Evolutionary conservation across 192 early-diverging fungal species (phyloP).

Genomic region (Gamsiella multidivaricata): DNA sequence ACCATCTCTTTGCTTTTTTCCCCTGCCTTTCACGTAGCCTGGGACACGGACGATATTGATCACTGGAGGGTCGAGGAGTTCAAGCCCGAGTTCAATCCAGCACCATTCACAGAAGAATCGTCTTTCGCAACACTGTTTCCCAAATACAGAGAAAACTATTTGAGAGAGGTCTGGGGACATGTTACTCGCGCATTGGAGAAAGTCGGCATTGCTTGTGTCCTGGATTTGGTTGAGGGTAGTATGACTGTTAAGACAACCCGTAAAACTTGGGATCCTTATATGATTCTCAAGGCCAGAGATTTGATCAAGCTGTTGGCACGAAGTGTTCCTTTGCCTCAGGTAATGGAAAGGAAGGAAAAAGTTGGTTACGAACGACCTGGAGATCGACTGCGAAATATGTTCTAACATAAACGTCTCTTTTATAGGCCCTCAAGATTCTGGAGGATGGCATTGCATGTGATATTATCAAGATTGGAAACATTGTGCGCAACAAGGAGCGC

Average conservation of each 20-base stretch:
- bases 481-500: conserved; percentile 95
- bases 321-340: conserved; percentile 93
- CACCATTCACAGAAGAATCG: conserved; percentile 91
- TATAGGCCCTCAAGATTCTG: conserved; percentile 84
- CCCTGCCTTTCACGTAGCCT: conserved; percentile 58
- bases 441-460: conserved; percentile 94
- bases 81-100: conserved; percentile 74
- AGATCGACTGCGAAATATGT: not conserved
- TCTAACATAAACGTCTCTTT: not conserved
- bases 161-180: conserved; percentile 92
- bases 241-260: conserved; percentile 98
- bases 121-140: conserved; percentile 98
- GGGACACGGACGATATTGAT: conserved; percentile 94
- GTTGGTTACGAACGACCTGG: not conserved
- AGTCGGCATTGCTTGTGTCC: conserved; percentile 85
- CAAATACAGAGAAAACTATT: conserved; percentile 96
- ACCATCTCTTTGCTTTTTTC: not conserved
- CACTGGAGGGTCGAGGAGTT: conserved; percentile 95
- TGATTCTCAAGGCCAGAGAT: conserved; percentile 94
- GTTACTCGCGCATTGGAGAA: conserved; percentile 85
- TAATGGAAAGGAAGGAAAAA: conserved; percentile 18
- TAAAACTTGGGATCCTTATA: conserved; percentile 95
- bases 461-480: conserved; percentile 97
- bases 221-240: conserved; percentile 96
- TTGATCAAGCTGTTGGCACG: conserved; percentile 94